These are phyloP conservation scores for Saturnispora zaruensis DNA, from an alignment of 805 yeast genomes.

Conservation along the genomic window DNA sequence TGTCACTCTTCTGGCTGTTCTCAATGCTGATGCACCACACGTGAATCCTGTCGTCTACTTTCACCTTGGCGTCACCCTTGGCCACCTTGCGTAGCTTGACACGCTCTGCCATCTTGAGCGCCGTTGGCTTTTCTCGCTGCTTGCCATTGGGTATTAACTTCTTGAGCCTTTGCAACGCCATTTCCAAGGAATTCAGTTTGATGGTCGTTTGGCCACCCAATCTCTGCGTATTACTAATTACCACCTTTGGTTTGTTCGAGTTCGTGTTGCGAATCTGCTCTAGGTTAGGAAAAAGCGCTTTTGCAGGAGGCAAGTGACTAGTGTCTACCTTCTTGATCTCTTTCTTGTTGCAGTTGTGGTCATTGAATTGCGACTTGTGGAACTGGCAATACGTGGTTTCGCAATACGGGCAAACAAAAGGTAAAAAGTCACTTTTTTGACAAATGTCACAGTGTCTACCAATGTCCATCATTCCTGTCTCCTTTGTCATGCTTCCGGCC, in stretches of 20 bases:
- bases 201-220: constrained; percentile 10
- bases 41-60: constrained; percentile 38
- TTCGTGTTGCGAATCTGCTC: constrained; percentile 30
- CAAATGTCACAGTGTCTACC: constrained; percentile 52
- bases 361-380: constrained; percentile 34
- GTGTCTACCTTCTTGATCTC: constrained; percentile 8
- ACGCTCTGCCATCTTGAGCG: constrained; percentile 25
- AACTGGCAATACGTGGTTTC: constrained; percentile 38
- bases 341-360: constrained; percentile 20
- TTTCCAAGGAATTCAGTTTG: constrained; percentile 10
- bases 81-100: constrained; percentile 38
- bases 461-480: constrained; percentile 39
- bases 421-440: constrained; percentile 47
- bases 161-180: constrained; percentile 15
- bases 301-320: constrained; percentile 31
- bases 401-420: constrained; percentile 41
- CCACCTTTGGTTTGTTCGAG: constrained; percentile 6
- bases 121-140: constrained; percentile 7
- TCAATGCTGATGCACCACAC: constrained; percentile 38
- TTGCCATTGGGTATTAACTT: constrained; percentile 5
- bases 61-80: constrained; percentile 42
- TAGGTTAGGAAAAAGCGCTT: constrained; percentile 45
- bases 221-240: constrained; percentile 7
- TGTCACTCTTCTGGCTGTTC: constrained; percentile 12
- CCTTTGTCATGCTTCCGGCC: constrained; percentile 11